Conservation (phyloP, 108 stramenopile genomes). For the Skeletonema potamos region DNA sequence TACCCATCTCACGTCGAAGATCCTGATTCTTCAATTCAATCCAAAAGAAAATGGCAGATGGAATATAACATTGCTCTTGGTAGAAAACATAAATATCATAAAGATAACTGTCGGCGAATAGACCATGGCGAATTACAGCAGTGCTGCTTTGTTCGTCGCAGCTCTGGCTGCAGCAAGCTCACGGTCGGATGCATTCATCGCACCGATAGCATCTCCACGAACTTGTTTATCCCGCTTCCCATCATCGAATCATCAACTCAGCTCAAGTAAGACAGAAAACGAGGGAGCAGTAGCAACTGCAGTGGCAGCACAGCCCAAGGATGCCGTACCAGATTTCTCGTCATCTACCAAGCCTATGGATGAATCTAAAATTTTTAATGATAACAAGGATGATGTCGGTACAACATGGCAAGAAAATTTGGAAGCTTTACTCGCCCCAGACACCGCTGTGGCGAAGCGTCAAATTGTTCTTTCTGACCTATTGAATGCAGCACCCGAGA, state of each 20-base stretch:
- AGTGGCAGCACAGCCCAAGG: neutral
- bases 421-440: slow-evolving; percentile 68
- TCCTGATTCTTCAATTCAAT: neutral
- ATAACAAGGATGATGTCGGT: slow-evolving; percentile 1
- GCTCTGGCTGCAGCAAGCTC: neutral
- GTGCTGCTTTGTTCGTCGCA: neutral
- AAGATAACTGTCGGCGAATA: neutral
- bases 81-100: too few relatives aligned
- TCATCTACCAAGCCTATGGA: slow-evolving; percentile 34
- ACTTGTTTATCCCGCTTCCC: neutral
- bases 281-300: neutral
- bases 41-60: neutral
- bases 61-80: too few relatives aligned
- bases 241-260: neutral
- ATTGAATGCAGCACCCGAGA: slow-evolving; percentile 65
- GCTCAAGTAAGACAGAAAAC: neutral
- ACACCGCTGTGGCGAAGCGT: slow-evolving; percentile 63
- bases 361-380: slow-evolving; percentile 26
- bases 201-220: neutral
- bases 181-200: neutral
- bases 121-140: neutral
- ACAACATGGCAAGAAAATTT: slow-evolving; percentile 70
- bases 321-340: slow-evolving; percentile 37
- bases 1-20: neutral
- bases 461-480: slow-evolving; percentile 75